phyloP scores from a whole-genome alignment of 2,329 filamentous ascomycete genomes.

The Fusarium clavum region DNA sequence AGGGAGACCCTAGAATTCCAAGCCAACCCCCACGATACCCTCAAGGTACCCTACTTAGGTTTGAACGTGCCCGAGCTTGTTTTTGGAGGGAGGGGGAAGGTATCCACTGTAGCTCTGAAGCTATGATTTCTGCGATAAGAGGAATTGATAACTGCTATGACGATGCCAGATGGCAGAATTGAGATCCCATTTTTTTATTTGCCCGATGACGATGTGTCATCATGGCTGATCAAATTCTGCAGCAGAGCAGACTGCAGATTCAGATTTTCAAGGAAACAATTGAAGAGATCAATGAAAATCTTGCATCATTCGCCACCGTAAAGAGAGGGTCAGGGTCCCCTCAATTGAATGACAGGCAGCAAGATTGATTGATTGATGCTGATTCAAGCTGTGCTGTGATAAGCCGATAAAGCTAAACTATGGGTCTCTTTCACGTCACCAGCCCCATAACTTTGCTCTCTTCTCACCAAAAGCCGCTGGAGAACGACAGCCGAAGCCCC shows the following conservation, averaged over 20 bases:
- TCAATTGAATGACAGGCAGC: conserved; percentile 19
- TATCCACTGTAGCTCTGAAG: conserved; percentile 26
- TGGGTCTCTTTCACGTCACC: conserved; percentile 27
- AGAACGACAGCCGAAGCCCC: background rate
- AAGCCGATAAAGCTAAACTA: conserved; percentile 28
- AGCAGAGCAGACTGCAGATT: background rate
- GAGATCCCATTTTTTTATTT: background rate
- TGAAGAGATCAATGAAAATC: conserved; percentile 4
- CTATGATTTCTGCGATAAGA: conserved; percentile 11
- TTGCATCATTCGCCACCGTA: conserved; percentile 29
- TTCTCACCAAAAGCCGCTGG: conserved; percentile 14
- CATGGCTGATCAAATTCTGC: conserved; percentile 10
- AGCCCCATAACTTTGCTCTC: conserved; percentile 16
- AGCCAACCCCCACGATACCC: conserved; percentile 26
- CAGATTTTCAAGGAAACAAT: conserved; percentile 6
- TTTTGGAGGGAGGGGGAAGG: background rate
- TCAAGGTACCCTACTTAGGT: conserved; percentile 4
- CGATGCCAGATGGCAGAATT: background rate
- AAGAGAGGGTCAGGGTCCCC: conserved; percentile 1
- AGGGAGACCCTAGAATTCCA: background rate
- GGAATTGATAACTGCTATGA: conserved; percentile 11
- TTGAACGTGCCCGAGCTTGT: conserved; percentile 18
- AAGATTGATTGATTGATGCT: conserved; percentile 30
- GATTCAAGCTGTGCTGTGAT: conserved; percentile 25
- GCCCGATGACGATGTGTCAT: conserved; percentile 6